Evolutionary conservation across 2,329 filamentous ascomycete species (phyloP), one percentile per base, ranked within the genome.

Genomic region (Elsinoe perseae): DNA sequence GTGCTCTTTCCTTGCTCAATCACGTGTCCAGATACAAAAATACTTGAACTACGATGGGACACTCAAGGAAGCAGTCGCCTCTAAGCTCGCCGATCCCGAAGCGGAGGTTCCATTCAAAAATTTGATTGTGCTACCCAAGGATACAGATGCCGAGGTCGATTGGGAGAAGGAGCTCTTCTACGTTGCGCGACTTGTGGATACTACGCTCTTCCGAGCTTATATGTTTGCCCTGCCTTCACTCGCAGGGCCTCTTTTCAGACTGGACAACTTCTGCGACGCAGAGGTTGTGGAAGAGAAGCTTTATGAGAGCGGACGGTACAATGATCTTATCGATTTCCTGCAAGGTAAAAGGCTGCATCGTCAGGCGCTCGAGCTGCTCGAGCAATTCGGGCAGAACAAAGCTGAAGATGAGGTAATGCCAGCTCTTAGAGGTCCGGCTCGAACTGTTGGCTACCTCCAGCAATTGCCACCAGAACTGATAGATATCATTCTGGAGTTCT

Each of bases 181-280:
- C 34, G 89, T 86, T 1, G 95, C 93, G 32, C 85, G 82, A 50
- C 75, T 96, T 2, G 89, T 97, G 5, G 93, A 98, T 67, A 98
- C 93, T 0, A 92, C 91, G 0, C 79, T 98, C 0, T 97, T 98
- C 75, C 83, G 92, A 14, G 87, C 89, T 0, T 95, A 95, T 70
- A 97, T 98, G 91, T 89, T 92, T 65, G 89, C 87, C 3, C 85
- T 84, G 6, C 92, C 93, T 3, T 83, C 86, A 4, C 77, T 98
- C 9, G 90, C 90, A 2, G 87, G 88, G 1, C 89, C 91, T 0
- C 79, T 98, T 0, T 97, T 98, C 74, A 89, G 93, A 21, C 89
- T 97, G 53, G 86, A 91, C 66, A 98, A 98, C 69, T 97, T 96
- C 68, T 97, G 93, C 69, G 92, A 98, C 64, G 92, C 93, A 0